Evolutionary conservation across 352 stramenopile genomes (phyloP).

Genomic region (Pythium dissotocum): DNA sequence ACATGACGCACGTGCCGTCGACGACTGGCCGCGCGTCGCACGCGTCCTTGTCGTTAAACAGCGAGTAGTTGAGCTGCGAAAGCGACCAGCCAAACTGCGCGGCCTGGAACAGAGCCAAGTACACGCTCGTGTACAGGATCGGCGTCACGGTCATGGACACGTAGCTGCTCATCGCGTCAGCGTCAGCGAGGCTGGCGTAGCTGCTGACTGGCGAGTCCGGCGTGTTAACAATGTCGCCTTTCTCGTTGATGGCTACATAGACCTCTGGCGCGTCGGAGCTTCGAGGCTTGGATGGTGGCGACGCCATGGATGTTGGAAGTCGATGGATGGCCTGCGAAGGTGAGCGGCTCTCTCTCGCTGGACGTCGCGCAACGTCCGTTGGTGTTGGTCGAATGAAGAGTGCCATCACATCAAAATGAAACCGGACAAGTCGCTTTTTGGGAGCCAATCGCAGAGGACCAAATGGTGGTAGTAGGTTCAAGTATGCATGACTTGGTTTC

Average conservation of each 20-base stretch:
- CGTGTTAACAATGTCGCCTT: neutral
- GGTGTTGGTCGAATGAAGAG: neutral
- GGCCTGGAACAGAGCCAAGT: slow-evolving; percentile 40
- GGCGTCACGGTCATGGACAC: slow-evolving; percentile 14
- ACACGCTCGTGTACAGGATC: slow-evolving; percentile 44
- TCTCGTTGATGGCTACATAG: neutral
- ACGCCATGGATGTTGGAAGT: neutral
- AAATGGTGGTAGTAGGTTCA: neutral
- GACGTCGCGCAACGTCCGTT: neutral
- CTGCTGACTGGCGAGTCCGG: neutral
- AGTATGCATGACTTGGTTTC: neutral
- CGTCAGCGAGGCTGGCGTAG: neutral
- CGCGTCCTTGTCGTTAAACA: slow-evolving; percentile 42
- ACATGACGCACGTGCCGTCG: slow-evolving; percentile 53
- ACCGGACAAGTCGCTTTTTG: neutral
- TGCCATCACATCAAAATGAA: neutral
- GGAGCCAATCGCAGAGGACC: slow-evolving; percentile 1
- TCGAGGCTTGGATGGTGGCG: neutral
- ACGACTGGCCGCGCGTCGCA: slow-evolving; percentile 44
- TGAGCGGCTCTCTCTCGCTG: neutral
- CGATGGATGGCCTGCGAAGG: neutral
- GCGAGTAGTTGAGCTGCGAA: slow-evolving; percentile 51
- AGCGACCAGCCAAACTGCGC: slow-evolving; percentile 62
- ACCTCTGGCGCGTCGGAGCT: neutral
- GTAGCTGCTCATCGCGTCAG: slow-evolving; percentile 10